Conservation (phyloP, 179 eudicot species). For the Silene coronaria region DNA sequence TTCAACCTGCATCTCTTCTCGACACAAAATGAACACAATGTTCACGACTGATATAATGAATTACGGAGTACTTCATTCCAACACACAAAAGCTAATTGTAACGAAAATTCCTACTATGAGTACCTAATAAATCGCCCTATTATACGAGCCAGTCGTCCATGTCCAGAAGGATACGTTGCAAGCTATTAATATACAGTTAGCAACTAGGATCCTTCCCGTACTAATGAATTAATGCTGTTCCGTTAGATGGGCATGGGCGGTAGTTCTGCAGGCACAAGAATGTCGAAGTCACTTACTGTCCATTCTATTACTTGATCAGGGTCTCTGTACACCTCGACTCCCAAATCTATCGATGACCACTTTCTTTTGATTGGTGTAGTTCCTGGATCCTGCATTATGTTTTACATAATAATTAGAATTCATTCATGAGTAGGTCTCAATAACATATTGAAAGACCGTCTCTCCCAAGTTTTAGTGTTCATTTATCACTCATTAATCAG, state of each 20-base stretch:
- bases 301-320: constrained; percentile 48
- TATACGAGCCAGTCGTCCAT: too few relatives aligned
- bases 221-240: neutral
- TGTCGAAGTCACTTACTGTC: constrained; percentile 61
- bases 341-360: constrained; percentile 57
- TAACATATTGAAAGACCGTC: too few relatives aligned
- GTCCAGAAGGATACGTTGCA: neutral
- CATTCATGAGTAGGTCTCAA: too few relatives aligned
- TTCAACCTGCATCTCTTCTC: too few relatives aligned
- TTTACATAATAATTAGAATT: neutral
- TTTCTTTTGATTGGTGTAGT: constrained; percentile 44
- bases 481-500: too few relatives aligned
- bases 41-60: too few relatives aligned
- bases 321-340: constrained; percentile 49
- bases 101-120: neutral
- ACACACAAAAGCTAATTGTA: neutral
- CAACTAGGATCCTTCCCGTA: neutral
- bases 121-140: too few relatives aligned
- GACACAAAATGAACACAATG: too few relatives aligned
- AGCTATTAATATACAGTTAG: constrained; percentile 5
- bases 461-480: too few relatives aligned
- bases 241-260: neutral
- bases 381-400: constrained; percentile 54
- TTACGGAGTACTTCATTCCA: neutral
- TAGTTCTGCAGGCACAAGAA: constrained; percentile 14